phyloP scores from a whole-genome alignment of 352 stramenopile genomes.

The Pythium phragmiticola region DNA sequence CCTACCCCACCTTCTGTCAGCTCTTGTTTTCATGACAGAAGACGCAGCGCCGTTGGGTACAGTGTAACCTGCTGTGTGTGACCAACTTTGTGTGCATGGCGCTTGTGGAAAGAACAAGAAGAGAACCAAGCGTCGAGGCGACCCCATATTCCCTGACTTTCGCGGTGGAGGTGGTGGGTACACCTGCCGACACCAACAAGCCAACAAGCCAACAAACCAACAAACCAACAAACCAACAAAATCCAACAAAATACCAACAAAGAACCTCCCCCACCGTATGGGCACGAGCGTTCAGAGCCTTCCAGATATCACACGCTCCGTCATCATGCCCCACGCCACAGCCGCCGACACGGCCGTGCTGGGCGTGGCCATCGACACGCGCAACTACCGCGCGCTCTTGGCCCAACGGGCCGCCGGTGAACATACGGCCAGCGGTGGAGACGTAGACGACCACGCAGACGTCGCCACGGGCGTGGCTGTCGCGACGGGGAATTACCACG shows the following conservation, averaged over 20 bases:
- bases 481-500: too few relatives aligned
- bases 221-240: neutral
- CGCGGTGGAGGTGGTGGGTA: too few relatives aligned
- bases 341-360: constrained; percentile 32
- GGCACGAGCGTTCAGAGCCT: constrained; percentile 1
- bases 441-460: neutral
- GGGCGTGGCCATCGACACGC: constrained; percentile 32
- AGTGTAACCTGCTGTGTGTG: too few relatives aligned
- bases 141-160: too few relatives aligned
- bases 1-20: neutral
- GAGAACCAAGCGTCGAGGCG: too few relatives aligned
- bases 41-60: neutral
- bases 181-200: neutral
- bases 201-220: constrained; percentile 11
- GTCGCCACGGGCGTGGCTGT: too few relatives aligned
- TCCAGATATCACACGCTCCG: neutral
- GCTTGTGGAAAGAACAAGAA: too few relatives aligned
- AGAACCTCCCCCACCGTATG: neutral
- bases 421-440: neutral
- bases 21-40: neutral
- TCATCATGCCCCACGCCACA: constrained; percentile 9
- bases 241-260: too few relatives aligned
- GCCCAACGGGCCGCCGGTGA: neutral
- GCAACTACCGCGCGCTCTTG: constrained; percentile 27
- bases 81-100: too few relatives aligned